phyloP scores from a whole-genome alignment of 2,329 filamentous ascomycete species.

The Pestalotiopsis fici region DNA sequence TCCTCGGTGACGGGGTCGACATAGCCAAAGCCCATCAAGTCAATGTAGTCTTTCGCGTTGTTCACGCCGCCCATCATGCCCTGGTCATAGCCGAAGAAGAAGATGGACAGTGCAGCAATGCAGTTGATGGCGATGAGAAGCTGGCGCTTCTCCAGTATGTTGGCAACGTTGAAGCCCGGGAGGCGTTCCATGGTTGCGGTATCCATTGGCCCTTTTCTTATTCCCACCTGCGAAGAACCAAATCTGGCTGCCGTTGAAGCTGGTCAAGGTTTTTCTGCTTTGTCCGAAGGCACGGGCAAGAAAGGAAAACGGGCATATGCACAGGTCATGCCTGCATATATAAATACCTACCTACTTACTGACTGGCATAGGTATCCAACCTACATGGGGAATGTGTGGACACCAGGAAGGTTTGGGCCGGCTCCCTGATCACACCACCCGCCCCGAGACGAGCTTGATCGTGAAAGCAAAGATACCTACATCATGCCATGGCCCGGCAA shows the following conservation, averaged over 20 bases:
- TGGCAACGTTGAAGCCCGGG: constrained; percentile 31
- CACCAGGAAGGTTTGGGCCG: neutral
- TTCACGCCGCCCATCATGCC: constrained; percentile 50
- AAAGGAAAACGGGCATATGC: too few relatives aligned
- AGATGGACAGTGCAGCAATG: constrained; percentile 65
- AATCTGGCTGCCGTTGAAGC: neutral
- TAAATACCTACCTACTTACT: too few relatives aligned
- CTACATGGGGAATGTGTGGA: neutral
- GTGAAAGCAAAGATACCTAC: neutral
- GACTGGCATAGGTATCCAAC: neutral
- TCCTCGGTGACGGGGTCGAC: constrained; percentile 45
- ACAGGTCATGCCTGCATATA: too few relatives aligned
- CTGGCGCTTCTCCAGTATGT: constrained; percentile 30
- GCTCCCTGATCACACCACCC: neutral
- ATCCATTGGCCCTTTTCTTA: neutral
- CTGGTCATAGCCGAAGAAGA: constrained; percentile 66
- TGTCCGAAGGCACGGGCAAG: neutral
- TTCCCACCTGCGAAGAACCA: too few relatives aligned
- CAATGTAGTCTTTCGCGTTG: constrained; percentile 63
- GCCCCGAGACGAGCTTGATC: constrained; percentile 2
- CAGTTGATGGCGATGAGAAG: constrained; percentile 52
- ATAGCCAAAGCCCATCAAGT: constrained; percentile 66
- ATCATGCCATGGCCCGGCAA: neutral
- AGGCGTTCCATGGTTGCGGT: constrained; percentile 27
- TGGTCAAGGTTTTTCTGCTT: neutral